These are phyloP conservation scores for Raphanus sativus DNA, from an alignment of 345 rosid species.

Conservation along the genomic window DNA sequence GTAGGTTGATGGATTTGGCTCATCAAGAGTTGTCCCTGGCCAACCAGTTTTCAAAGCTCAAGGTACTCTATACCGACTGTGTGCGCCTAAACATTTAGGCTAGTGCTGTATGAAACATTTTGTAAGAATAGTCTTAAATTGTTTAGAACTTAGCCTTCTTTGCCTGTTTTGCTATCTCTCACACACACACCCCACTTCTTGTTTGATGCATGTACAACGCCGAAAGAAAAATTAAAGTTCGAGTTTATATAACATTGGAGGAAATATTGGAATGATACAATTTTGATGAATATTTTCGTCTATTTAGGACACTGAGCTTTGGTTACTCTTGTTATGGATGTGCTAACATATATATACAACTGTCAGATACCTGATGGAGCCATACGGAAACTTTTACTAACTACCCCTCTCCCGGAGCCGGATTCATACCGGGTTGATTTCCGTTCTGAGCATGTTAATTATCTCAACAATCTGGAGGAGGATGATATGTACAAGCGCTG, in stretches of 20 bases:
- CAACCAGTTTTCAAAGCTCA: conserved; percentile 78
- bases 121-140: not conserved
- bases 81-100: not conserved
- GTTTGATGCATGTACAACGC: conserved; percentile 11
- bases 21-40: conserved; percentile 91
- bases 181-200: conserved; percentile 6
- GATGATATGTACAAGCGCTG: conserved; percentile 94
- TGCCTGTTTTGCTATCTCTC: conserved; percentile 6
- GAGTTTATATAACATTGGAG: conserved; percentile 6
- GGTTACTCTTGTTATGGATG: conserved; percentile 12
- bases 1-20: conserved; percentile 84
- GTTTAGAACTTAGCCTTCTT: not conserved
- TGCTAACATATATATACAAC: conserved; percentile 22
- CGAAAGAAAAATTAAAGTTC: conserved; percentile 1
- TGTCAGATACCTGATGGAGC: conserved; percentile 69
- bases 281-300: not conserved
- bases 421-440: conserved; percentile 78
- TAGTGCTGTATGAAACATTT: not conserved
- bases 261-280: conserved; percentile 14
- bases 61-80: conserved; percentile 51
- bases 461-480: conserved; percentile 95
- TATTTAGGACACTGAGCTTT: conserved; percentile 19
- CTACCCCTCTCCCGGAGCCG: conserved; percentile 70
- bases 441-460: conserved; percentile 84
- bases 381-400: conserved; percentile 63